These are phyloP conservation scores for Dactylellina haptotyla DNA, from an alignment of 2,329 filamentous ascomycete species.

Conservation along the genomic window DNA sequence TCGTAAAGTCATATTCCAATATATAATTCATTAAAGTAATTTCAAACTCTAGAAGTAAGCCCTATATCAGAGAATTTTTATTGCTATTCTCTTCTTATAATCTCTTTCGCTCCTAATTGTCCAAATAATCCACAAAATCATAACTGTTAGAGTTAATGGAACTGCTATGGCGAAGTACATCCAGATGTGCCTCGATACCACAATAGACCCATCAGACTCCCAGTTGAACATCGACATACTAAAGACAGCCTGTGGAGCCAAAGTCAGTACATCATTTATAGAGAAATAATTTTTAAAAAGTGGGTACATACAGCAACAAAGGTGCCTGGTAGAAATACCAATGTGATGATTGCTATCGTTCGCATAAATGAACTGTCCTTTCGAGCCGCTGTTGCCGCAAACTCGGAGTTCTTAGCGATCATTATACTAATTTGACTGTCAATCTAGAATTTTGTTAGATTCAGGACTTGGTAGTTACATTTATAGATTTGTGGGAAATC, in stretches of 20 bases:
- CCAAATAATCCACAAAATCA: slow-evolving; percentile 39
- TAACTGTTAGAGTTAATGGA: slow-evolving; percentile 10
- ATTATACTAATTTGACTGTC: slow-evolving; percentile 43
- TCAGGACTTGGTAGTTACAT: background rate
- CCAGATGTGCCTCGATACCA: slow-evolving; percentile 39
- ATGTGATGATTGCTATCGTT: slow-evolving; percentile 42
- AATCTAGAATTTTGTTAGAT: slow-evolving; percentile 11
- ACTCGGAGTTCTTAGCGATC: slow-evolving; percentile 41
- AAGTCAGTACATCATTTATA: background rate
- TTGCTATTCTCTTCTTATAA: slow-evolving; percentile 14
- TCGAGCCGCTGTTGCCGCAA: slow-evolving; percentile 25
- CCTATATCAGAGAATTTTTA: slow-evolving; percentile 14
- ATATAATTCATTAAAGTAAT: background rate
- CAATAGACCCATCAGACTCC: slow-evolving; percentile 28
- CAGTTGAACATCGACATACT: slow-evolving; percentile 52
- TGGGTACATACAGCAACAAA: slow-evolving; percentile 34
- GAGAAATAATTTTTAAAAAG: background rate
- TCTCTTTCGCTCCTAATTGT: slow-evolving; percentile 26
- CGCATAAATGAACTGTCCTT: slow-evolving; percentile 48
- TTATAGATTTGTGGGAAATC: background rate
- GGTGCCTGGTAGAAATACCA: slow-evolving; percentile 37
- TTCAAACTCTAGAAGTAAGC: background rate
- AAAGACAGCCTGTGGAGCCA: slow-evolving; percentile 25
- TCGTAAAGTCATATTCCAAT: no score
- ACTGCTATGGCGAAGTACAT: slow-evolving; percentile 38